Conservation (phyloP, 768 basidiomycete species). For the Lactarius psammicola region DNA sequence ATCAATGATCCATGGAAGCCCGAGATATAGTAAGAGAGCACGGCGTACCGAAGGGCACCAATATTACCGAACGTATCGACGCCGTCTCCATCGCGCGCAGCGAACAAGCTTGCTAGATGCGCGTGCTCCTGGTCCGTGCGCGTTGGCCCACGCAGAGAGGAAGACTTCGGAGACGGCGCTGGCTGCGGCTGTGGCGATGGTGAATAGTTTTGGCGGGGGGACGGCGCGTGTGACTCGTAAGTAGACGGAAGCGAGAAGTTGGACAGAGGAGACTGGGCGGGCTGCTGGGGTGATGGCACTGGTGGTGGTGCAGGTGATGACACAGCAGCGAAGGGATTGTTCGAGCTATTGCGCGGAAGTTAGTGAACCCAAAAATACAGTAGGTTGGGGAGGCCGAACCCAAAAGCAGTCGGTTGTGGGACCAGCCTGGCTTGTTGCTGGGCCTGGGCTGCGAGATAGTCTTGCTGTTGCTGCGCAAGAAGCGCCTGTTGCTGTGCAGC, state of each 20-base stretch:
- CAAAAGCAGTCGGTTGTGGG: slow-evolving; percentile 73
- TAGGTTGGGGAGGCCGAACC: slow-evolving; percentile 41
- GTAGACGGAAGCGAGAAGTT: slow-evolving; percentile 68
- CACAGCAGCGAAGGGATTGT: slow-evolving; percentile 86
- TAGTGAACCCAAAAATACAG: slow-evolving; percentile 8
- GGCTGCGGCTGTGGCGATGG: slow-evolving; percentile 38
- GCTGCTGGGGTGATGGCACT: slow-evolving; percentile 35
- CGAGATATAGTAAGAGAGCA: slow-evolving; percentile 27
- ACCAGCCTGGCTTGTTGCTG: slow-evolving; percentile 39
- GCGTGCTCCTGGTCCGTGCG: slow-evolving; percentile 68
- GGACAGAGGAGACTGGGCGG: slow-evolving; percentile 42
- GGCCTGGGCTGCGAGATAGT: slow-evolving; percentile 22
- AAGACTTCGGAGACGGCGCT: slow-evolving; percentile 25
- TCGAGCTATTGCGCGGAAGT: slow-evolving; percentile 52
- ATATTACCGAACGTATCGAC: slow-evolving; percentile 94
- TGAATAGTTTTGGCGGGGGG: slow-evolving; percentile 39
- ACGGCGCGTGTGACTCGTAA: slow-evolving; percentile 48
- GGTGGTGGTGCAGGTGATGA: slow-evolving; percentile 34
- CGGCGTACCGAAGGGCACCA: slow-evolving; percentile 65
- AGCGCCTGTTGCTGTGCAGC: slow-evolving; percentile 46
- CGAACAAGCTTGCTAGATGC: slow-evolving; percentile 78
- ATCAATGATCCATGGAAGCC: neutral
- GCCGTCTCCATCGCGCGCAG: slow-evolving; percentile 82
- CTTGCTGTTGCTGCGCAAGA: slow-evolving; percentile 39
- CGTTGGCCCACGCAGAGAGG: slow-evolving; percentile 33